phyloP scores from a whole-genome alignment of 2,329 filamentous ascomycete genomes.

The Cadophora luteo-olivacea region DNA sequence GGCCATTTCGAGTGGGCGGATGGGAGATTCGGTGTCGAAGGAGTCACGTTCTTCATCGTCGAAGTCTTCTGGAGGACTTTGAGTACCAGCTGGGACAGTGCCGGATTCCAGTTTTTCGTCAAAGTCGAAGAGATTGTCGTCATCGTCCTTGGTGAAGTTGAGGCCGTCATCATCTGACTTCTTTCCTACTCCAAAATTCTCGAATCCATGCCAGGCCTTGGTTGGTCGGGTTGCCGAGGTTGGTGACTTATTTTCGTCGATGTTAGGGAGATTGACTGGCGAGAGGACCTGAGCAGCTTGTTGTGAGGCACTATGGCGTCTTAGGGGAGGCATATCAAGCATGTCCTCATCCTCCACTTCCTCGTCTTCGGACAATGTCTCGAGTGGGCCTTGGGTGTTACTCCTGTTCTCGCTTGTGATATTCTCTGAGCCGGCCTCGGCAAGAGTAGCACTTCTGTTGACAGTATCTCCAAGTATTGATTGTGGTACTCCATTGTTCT shows the following conservation, averaged over 20 bases:
- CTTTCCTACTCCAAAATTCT: constrained; percentile 9
- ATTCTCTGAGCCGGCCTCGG: not conserved
- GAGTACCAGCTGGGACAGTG: not conserved
- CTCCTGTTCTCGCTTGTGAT: not conserved
- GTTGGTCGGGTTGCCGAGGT: constrained; percentile 22
- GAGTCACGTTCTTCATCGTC: constrained; percentile 26
- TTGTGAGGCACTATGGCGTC: constrained; percentile 26
- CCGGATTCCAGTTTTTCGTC: constrained; percentile 32
- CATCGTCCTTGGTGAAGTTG: constrained; percentile 34
- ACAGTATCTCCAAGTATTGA: constrained; percentile 11
- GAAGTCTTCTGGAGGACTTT: constrained; percentile 20
- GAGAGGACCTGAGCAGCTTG: constrained; percentile 29
- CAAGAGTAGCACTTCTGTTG: constrained; percentile 11
- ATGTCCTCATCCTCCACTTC: constrained; percentile 38
- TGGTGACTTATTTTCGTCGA: constrained; percentile 23
- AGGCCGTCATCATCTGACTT: constrained; percentile 26
- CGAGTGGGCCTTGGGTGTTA: constrained; percentile 6
- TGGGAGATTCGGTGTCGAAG: constrained; percentile 21
- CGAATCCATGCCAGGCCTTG: constrained; percentile 18
- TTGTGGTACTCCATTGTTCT: constrained; percentile 25
- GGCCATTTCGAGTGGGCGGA: constrained; percentile 1
- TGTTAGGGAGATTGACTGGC: constrained; percentile 16
- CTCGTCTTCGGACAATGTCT: constrained; percentile 33
- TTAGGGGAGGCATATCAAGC: constrained; percentile 37
- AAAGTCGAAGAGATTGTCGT: constrained; percentile 40